phyloP scores from a whole-genome alignment of 768 basidiomycete species.

The Rhodocollybia butyracea region DNA sequence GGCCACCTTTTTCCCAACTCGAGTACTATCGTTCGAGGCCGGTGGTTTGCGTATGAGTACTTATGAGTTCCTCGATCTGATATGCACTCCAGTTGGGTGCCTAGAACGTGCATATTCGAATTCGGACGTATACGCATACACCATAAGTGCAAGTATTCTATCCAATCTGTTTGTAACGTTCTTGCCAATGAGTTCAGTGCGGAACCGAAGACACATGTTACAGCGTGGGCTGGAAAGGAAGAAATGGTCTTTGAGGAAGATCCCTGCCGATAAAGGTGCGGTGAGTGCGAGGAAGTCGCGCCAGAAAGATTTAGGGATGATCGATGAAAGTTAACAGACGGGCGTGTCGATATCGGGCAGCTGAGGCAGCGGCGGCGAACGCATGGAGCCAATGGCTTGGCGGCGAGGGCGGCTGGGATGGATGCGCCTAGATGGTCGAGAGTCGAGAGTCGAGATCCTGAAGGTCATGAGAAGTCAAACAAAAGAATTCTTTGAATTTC shows the following conservation, averaged over 20 bases:
- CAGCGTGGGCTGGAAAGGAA: conserved; percentile 14
- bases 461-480: background rate
- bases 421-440: conserved; percentile 20
- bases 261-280: conserved; percentile 39
- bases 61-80: too few species aligned
- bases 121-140: too few species aligned
- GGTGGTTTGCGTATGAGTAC: too few species aligned
- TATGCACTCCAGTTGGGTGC: too few species aligned
- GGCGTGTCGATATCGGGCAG: conserved; percentile 14
- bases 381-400: conserved; percentile 24
- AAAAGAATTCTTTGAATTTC: too few species aligned
- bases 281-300: conserved; percentile 52
- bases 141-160: too few species aligned
- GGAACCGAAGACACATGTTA: too few species aligned
- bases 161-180: too few species aligned
- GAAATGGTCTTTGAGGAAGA: conserved; percentile 35
- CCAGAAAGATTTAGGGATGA: conserved; percentile 38
- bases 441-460: conserved; percentile 22
- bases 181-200: too few species aligned
- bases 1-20: too few species aligned
- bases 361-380: conserved; percentile 15
- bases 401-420: conserved; percentile 19
- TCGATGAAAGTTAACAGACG: conserved; percentile 18
- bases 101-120: too few species aligned
- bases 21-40: too few species aligned